phyloP scores from a whole-genome alignment of 1,284 basidiomycete species.

The Moesziomyces antarcticus region DNA sequence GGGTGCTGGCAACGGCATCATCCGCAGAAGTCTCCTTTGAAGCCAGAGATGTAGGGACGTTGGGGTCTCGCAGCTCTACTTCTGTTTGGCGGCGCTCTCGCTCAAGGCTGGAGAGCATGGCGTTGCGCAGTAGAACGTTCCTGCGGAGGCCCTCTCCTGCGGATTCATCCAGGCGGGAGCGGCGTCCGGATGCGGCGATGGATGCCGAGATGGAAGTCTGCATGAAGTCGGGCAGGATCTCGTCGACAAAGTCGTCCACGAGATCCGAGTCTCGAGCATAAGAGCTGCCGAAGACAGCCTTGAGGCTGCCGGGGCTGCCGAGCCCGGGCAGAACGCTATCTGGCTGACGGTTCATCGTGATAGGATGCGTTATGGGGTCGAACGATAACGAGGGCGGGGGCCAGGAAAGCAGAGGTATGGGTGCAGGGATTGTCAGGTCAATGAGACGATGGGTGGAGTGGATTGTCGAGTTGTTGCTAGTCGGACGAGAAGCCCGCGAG shows the following conservation, averaged over 20 bases:
- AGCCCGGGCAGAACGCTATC: constrained; percentile 5
- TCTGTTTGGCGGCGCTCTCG: constrained; percentile 33
- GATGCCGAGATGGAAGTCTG: constrained; percentile 15
- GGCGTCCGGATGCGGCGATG: constrained; percentile 17
- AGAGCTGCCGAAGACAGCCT: constrained; percentile 16
- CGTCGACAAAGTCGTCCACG: constrained; percentile 25
- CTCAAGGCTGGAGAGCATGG: constrained; percentile 52
- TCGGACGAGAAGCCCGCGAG: constrained; percentile 7
- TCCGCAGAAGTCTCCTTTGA: background rate
- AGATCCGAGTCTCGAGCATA: background rate
- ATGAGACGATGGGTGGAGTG: background rate
- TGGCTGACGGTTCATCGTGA: constrained; percentile 9
- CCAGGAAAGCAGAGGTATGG: background rate
- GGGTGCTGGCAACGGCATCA: background rate
- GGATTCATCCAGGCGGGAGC: constrained; percentile 41
- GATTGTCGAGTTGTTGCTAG: background rate
- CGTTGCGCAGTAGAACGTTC: constrained; percentile 47
- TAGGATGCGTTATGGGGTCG: constrained; percentile 6
- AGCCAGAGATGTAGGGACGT: background rate
- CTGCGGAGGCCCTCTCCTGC: constrained; percentile 50
- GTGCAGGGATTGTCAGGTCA: background rate
- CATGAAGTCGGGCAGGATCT: constrained; percentile 16
- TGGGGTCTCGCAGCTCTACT: background rate
- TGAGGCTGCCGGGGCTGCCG: constrained; percentile 30
- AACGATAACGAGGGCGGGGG: background rate